These are phyloP conservation scores for Erucastrum elatum DNA, from an alignment of 345 rosid genomes.

Conservation along the genomic window DNA sequence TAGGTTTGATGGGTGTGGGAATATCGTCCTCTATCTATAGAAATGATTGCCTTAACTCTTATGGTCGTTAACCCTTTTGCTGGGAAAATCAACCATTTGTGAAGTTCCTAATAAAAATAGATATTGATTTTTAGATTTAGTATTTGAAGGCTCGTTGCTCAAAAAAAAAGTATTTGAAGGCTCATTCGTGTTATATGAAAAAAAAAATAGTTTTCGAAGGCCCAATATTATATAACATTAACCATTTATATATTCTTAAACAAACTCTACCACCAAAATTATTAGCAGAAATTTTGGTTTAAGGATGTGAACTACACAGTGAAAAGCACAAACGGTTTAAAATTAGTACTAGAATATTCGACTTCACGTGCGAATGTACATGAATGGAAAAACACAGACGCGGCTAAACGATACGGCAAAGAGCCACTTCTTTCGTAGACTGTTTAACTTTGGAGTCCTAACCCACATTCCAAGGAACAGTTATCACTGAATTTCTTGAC, in stretches of 20 bases:
- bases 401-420: constrained; percentile 1
- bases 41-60: constrained; percentile 23
- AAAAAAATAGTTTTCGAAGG: neutral
- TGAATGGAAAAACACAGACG: neutral
- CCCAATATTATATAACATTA: neutral
- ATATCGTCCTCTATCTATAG: constrained; percentile 28
- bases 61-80: constrained; percentile 37
- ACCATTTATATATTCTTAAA: too few relatives aligned
- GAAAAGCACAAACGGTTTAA: too few relatives aligned
- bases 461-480: neutral
- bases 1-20: constrained; percentile 30
- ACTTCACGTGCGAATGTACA: neutral
- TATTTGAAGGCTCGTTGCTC: neutral
- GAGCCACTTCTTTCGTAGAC: constrained; percentile 15
- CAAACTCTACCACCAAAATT: too few relatives aligned
- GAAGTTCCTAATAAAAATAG: neutral
- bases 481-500: neutral
- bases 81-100: constrained; percentile 10
- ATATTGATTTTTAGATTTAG: neutral
- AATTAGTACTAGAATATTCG: neutral
- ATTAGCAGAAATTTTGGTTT: too few relatives aligned
- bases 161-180: neutral
- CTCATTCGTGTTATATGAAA: neutral
- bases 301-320: too few relatives aligned
- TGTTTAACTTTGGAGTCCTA: constrained; percentile 3